A percentile compares a stretch with the other conserved stretches of the same genome.
phyloP scores from a whole-genome alignment of 352 stramenopile genomes.

The Phytophthora pinifolia region DNA sequence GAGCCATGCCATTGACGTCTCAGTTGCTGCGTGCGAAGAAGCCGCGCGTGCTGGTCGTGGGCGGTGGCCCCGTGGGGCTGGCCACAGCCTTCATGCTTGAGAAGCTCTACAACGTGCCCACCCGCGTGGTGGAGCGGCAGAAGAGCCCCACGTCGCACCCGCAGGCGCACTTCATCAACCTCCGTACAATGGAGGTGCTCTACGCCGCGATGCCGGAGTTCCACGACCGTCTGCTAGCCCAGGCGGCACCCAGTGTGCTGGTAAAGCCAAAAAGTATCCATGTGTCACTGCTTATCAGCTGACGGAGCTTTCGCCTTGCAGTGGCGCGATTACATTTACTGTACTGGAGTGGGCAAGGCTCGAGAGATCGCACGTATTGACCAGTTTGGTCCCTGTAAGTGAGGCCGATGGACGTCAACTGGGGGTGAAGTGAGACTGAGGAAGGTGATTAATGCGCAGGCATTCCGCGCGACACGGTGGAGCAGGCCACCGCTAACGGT shows the following conservation, averaged over 20 bases:
- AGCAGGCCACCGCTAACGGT: slow-evolving; percentile 18
- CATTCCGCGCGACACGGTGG: slow-evolving; percentile 40
- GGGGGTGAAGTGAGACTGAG: slow-evolving; percentile 10
- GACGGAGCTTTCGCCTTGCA: slow-evolving; percentile 16
- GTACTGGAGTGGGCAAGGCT: slow-evolving; percentile 60
- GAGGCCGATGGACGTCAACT: not conserved
- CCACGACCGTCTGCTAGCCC: slow-evolving; percentile 62
- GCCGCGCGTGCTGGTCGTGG: slow-evolving; percentile 71
- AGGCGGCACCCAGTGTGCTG: slow-evolving; percentile 61
- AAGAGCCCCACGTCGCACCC: slow-evolving; percentile 81
- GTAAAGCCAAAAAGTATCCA: slow-evolving; percentile 22
- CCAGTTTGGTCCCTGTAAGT: slow-evolving; percentile 72
- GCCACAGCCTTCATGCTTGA: slow-evolving; percentile 70
- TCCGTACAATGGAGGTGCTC: slow-evolving; percentile 94
- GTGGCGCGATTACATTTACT: slow-evolving; percentile 89
- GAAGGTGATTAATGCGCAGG: slow-evolving; percentile 21
- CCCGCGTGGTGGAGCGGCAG: slow-evolving; percentile 80
- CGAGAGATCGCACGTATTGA: slow-evolving; percentile 78
- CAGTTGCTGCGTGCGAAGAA: slow-evolving; percentile 14
- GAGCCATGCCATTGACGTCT: slow-evolving; percentile 17
- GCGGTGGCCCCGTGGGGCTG: slow-evolving; percentile 70
- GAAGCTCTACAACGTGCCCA: slow-evolving; percentile 65
- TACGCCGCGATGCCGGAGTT: slow-evolving; percentile 68
- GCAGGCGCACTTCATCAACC: slow-evolving; percentile 95
- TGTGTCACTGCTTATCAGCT: slow-evolving; percentile 4